Conservation (phyloP, 306 rosid genomes). For the Herpetospermum pedunculosum region DNA sequence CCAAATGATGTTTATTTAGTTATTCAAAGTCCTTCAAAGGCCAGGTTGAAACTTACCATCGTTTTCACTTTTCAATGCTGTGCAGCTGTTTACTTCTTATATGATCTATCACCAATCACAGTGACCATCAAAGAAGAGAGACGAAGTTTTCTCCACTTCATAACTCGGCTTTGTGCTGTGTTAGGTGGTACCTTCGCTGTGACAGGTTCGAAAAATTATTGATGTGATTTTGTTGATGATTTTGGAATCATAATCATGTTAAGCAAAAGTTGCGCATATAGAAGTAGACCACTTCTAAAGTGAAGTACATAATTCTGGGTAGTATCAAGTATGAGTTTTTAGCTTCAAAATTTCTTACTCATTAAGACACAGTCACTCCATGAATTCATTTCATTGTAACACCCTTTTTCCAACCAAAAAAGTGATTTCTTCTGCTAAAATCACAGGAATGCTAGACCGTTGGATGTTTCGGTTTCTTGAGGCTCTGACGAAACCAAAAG, state of each 20-base stretch:
- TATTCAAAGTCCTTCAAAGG: background rate
- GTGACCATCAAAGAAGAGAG: slow-evolving; percentile 97
- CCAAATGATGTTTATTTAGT: background rate
- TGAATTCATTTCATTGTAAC: background rate
- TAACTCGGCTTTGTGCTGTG: slow-evolving; percentile 93
- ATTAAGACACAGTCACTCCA: background rate
- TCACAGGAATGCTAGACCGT: slow-evolving; percentile 83
- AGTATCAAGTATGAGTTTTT: background rate
- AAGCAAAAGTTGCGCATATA: background rate
- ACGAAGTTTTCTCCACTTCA: slow-evolving; percentile 89
- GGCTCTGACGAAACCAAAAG: slow-evolving; percentile 56
- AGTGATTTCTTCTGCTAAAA: background rate
- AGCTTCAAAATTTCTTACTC: background rate
- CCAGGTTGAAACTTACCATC: slow-evolving; percentile 13
- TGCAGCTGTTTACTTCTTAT: slow-evolving; percentile 96
- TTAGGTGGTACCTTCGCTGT: slow-evolving; percentile 96
- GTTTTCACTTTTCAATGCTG: slow-evolving; percentile 8
- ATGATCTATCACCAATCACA: slow-evolving; percentile 94
- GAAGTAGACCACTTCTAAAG: background rate
- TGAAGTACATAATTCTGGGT: background rate
- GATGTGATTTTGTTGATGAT: background rate
- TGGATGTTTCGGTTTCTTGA: slow-evolving; percentile 87
- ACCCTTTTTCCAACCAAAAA: background rate
- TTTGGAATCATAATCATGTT: background rate
- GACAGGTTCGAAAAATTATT: slow-evolving; percentile 45